These are phyloP conservation scores for Hymenotorrendiella dingleyae DNA, from an alignment of 2,329 filamentous ascomycete genomes.

Conservation along the genomic window DNA sequence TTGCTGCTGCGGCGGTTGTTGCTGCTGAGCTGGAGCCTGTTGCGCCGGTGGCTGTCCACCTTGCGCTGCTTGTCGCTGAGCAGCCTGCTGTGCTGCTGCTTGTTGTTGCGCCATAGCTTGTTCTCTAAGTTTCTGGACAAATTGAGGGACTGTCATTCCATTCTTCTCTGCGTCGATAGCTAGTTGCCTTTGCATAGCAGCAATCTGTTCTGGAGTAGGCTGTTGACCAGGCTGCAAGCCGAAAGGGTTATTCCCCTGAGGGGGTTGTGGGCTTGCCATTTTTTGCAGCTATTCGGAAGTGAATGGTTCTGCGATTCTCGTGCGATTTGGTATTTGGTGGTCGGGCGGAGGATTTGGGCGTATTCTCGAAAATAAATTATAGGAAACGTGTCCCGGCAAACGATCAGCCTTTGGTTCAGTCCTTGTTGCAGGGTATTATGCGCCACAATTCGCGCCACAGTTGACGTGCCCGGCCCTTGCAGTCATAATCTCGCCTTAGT, in stretches of 20 bases:
- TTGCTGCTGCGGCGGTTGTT: slow-evolving; percentile 36
- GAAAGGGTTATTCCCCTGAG: slow-evolving; percentile 18
- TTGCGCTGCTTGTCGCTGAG: slow-evolving; percentile 39
- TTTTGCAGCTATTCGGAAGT: not conserved
- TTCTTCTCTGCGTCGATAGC: slow-evolving; percentile 76
- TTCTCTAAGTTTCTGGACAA: slow-evolving; percentile 63
- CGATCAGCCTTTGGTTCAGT: too few relatives aligned
- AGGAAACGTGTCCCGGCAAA: too few relatives aligned
- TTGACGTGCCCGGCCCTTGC: too few relatives aligned
- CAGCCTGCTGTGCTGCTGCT: slow-evolving; percentile 39
- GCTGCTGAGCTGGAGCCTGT: slow-evolving; percentile 30
- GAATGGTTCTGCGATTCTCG: too few relatives aligned
- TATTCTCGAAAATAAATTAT: too few relatives aligned
- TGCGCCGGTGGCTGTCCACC: slow-evolving; percentile 24
- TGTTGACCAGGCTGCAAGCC: slow-evolving; percentile 31
- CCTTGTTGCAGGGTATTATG: too few relatives aligned
- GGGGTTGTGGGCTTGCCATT: slow-evolving; percentile 19
- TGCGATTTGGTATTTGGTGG: not conserved
- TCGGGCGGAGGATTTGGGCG: not conserved
- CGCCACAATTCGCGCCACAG: too few relatives aligned
- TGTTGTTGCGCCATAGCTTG: slow-evolving; percentile 49
- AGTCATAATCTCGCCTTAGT: too few relatives aligned
- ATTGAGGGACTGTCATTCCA: slow-evolving; percentile 80
- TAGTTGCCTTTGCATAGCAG: slow-evolving; percentile 75
- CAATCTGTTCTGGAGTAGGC: slow-evolving; percentile 79